phyloP scores from a whole-genome alignment of 305 asterid species.

The Fraxinus velutina region DNA sequence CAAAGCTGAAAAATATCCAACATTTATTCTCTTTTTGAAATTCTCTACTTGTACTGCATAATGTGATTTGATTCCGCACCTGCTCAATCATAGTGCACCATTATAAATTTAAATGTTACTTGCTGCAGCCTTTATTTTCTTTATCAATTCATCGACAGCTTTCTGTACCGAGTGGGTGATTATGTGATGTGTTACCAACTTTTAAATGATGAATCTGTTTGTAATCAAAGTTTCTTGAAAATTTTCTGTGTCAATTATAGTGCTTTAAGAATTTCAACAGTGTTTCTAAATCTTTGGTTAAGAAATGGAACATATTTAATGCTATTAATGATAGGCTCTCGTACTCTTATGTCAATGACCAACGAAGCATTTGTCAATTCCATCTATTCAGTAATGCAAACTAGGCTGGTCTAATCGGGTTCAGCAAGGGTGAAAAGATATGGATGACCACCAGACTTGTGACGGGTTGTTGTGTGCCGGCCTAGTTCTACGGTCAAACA shows the following conservation, averaged over 20 bases:
- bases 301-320: neutral
- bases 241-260: neutral
- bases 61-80: slow-evolving; percentile 36
- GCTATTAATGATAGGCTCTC: neutral
- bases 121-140: slow-evolving; percentile 46
- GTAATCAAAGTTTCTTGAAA: slow-evolving; percentile 1
- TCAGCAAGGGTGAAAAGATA: no score
- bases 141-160: slow-evolving; percentile 36
- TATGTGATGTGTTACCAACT: slow-evolving; percentile 39
- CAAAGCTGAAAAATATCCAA: slow-evolving; percentile 43
- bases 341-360: neutral
- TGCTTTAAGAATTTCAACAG: neutral
- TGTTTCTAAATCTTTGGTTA: neutral
- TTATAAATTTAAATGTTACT: slow-evolving; percentile 20
- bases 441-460: neutral
- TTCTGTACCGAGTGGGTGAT: slow-evolving; percentile 41
- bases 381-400: no score
- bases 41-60: neutral
- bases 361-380: neutral
- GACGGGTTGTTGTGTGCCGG: slow-evolving; percentile 13
- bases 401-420: no score
- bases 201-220: slow-evolving; percentile 33
- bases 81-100: slow-evolving; percentile 13
- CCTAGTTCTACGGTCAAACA: neutral
- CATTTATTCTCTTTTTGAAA: slow-evolving; percentile 29